Conservation (phyloP, 164 flowering plant genomes). For the Dillenia suffruticosa region DNA sequence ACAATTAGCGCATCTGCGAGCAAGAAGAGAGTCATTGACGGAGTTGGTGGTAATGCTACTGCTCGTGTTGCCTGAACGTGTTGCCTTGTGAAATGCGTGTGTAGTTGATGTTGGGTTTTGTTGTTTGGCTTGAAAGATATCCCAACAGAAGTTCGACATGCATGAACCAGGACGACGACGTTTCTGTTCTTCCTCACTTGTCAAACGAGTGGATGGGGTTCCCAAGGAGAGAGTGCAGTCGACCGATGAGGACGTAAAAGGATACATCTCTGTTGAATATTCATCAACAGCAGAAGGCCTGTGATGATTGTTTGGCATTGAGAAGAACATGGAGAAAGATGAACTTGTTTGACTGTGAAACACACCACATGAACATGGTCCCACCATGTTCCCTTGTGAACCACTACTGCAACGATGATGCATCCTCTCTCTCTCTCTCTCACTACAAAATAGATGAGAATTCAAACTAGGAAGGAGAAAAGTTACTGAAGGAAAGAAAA, state of each 20-base stretch:
- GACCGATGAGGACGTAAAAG: constrained; percentile 49
- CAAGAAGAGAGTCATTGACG: constrained; percentile 53
- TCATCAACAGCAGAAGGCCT: neutral
- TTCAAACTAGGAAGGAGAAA: neutral
- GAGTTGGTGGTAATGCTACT: constrained; percentile 12
- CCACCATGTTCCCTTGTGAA: constrained; percentile 27
- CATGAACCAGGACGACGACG: constrained; percentile 24
- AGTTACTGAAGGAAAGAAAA: neutral
- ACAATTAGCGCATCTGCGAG: constrained; percentile 96
- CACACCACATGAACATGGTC: constrained; percentile 48
- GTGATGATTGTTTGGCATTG: constrained; percentile 30
- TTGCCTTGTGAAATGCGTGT: neutral
- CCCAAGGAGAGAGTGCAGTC: constrained; percentile 97
- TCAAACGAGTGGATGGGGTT: constrained; percentile 80
- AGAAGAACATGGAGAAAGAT: constrained; percentile 58
- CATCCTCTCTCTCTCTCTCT: constrained; percentile 22
- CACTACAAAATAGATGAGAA: neutral
- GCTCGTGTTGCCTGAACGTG: constrained; percentile 22
- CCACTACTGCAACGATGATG: constrained; percentile 43
- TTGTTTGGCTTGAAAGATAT: constrained; percentile 39
- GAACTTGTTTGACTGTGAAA: constrained; percentile 27
- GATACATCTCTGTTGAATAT: constrained; percentile 11
- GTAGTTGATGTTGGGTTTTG: constrained; percentile 14
- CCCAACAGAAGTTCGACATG: constrained; percentile 66
- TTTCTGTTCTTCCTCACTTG: constrained; percentile 7